phyloP scores from a whole-genome alignment of 2,329 filamentous ascomycete species.

The Xylaria polymorpha region DNA sequence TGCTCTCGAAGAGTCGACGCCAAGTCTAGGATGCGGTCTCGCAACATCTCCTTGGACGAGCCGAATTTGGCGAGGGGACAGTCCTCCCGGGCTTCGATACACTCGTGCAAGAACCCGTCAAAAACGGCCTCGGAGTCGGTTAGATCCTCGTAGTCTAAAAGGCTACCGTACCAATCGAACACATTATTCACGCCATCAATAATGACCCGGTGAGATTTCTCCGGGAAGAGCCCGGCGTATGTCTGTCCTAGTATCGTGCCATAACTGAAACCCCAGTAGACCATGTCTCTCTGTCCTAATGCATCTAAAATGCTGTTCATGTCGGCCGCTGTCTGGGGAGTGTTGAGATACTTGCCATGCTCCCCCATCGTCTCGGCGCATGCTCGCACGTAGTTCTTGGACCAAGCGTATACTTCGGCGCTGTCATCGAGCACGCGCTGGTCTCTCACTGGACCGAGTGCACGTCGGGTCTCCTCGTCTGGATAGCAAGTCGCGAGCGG shows the following conservation, averaged over 20 bases:
- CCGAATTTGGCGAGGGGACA: conserved; percentile 57
- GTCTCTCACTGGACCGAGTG: conserved; percentile 43
- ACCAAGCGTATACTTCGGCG: conserved; percentile 55
- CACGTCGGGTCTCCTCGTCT: conserved; percentile 48
- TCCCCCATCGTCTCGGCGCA: conserved; percentile 60
- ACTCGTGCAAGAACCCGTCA: conserved; percentile 58
- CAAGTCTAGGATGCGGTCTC: conserved; percentile 50
- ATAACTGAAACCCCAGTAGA: conserved; percentile 57
- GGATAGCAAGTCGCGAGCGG: conserved; percentile 56
- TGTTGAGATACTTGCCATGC: conserved; percentile 59
- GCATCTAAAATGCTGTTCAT: conserved; percentile 63
- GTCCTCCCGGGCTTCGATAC: conserved; percentile 59
- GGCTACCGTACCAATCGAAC: conserved; percentile 56
- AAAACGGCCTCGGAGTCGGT: conserved; percentile 58
- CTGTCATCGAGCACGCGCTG: conserved; percentile 51
- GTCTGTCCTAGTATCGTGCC: conserved; percentile 56
- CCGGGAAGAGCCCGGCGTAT: conserved; percentile 54
- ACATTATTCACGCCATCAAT: conserved; percentile 52
- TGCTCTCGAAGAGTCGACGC: conserved; percentile 52
- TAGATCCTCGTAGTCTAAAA: conserved; percentile 53
- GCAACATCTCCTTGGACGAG: conserved; percentile 52
- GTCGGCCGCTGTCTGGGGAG: conserved; percentile 62
- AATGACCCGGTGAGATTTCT: conserved; percentile 52
- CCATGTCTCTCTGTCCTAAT: conserved; percentile 53
- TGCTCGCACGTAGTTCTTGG: conserved; percentile 55